Evolutionary conservation across 176 grass and related monocot genomes (phyloP).

Genomic region (Hordeum vulgare): MorexV3_pseudomolecules_assembly NC_058519.1:107297677-107298176

Average conservation of each 20-base stretch:
- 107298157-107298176: background rate
- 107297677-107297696: background rate
- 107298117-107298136: constrained; percentile 6
- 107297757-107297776: background rate
- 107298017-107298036: constrained; percentile 72
- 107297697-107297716: background rate
- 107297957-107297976: constrained; percentile 75
- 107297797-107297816: background rate
- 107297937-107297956: constrained; percentile 5
- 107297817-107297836: background rate
- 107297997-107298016: constrained; percentile 78
- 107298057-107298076: background rate
- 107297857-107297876: background rate
- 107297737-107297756: background rate
- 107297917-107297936: background rate
- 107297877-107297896: constrained; percentile 7
- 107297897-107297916: background rate
- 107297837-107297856: constrained; percentile 1
- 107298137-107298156: background rate
- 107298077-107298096: background rate
- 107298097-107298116: background rate
- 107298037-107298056: background rate
- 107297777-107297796: constrained; percentile 7
- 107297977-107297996: constrained; percentile 94
- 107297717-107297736: constrained; percentile 11